Conservation (phyloP, 805 yeast genomes). For the Kluyveromyces nonfermentans region DNA sequence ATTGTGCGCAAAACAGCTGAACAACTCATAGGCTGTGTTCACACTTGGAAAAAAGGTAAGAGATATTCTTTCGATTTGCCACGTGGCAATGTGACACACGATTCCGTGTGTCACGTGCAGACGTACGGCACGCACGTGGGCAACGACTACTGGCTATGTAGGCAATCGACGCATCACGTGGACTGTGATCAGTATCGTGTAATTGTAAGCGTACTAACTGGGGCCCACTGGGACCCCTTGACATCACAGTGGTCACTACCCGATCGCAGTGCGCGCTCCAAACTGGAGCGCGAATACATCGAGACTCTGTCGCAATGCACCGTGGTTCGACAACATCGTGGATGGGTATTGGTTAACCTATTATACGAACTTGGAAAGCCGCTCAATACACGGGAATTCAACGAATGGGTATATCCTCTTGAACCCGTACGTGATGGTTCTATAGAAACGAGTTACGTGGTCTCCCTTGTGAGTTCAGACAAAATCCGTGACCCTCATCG, state of each 20-base stretch:
- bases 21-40: constrained; percentile 15
- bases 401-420: constrained; percentile 28
- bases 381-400: constrained; percentile 30
- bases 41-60: constrained; percentile 28
- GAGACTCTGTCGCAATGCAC: constrained; percentile 24
- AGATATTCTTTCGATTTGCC: constrained; percentile 19
- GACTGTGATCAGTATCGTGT: constrained; percentile 14
- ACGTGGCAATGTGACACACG: constrained; percentile 8
- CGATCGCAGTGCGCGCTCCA: constrained; percentile 25
- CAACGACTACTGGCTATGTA: constrained; percentile 30
- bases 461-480: constrained; percentile 27
- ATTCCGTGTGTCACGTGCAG: constrained; percentile 24
- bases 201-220: constrained; percentile 24
- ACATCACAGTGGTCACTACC: constrained; percentile 14
- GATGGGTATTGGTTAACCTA: constrained; percentile 28
- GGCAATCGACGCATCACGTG: constrained; percentile 21
- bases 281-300: constrained; percentile 29
- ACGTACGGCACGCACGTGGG: constrained; percentile 23
- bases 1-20: constrained; percentile 17
- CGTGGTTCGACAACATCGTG: constrained; percentile 10
- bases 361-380: constrained; percentile 32
- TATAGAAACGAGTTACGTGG: constrained; percentile 24
- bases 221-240: constrained; percentile 13
- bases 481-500: constrained; percentile 13
- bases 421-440: constrained; percentile 16